Percentiles rank a stretch among this genome's conserved stretches.
phyloP scores from a whole-genome alignment of 129 eudicot genomes.

The Saposhnikovia divaricata region DNA sequence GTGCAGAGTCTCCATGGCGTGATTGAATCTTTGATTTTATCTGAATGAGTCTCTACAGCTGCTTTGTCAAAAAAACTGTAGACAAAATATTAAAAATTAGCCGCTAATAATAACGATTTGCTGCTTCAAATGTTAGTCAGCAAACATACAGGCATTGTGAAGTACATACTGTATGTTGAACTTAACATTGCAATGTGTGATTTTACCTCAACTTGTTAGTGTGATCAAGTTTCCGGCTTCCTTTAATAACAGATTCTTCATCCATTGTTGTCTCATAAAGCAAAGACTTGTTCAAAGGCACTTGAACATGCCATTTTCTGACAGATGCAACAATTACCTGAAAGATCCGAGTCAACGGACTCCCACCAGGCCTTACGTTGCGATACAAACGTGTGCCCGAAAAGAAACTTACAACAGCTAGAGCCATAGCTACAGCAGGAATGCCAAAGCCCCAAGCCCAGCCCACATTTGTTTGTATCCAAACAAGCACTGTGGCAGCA shows the following conservation, averaged over 20 bases:
- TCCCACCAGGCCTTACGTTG: constrained; percentile 16
- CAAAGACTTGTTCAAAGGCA: constrained; percentile 4
- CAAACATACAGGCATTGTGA: neutral
- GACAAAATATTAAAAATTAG: neutral
- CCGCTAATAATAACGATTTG: neutral
- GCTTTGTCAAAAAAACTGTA: constrained; percentile 84
- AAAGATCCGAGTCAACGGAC: constrained; percentile 16
- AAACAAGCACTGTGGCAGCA: constrained; percentile 18
- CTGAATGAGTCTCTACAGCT: constrained; percentile 46
- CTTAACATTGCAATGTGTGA: neutral
- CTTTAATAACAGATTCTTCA: constrained; percentile 7
- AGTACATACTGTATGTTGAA: neutral
- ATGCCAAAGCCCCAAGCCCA: constrained; percentile 24
- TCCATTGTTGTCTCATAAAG: constrained; percentile 11
- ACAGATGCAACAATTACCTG: constrained; percentile 20
- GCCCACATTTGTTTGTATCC: constrained; percentile 18
- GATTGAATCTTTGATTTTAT: constrained; percentile 23
- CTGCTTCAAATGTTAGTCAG: neutral
- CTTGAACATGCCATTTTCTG: constrained; percentile 9
- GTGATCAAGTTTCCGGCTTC: constrained; percentile 21
- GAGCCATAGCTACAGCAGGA: constrained; percentile 24
- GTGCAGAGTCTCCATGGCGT: constrained; percentile 68
- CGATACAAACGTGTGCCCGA: constrained; percentile 18
- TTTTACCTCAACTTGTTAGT: constrained; percentile 11
- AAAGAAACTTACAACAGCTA: constrained; percentile 17